Percentiles rank a stretch among this genome's conserved stretches.
Evolutionary conservation across 1,139 yeast species (phyloP).

Genomic region (Candida pseudoviswanathii): DNA sequence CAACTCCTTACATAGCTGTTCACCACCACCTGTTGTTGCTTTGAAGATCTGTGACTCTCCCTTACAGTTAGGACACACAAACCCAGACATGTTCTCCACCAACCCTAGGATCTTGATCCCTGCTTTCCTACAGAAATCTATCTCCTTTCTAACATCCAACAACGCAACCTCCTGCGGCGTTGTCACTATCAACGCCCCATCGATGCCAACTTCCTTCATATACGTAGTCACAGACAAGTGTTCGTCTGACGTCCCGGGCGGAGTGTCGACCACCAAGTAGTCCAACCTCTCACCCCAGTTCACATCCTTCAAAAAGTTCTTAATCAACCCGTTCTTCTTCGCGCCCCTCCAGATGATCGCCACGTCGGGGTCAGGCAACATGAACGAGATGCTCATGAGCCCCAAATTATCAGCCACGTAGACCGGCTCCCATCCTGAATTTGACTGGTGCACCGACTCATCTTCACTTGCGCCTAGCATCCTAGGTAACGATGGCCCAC

Average conservation of each 20-base stretch:
- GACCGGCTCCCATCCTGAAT: constrained; percentile 95
- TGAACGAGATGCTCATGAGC: constrained; percentile 91
- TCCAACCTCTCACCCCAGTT: constrained; percentile 91
- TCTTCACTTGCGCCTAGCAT: constrained; percentile 87
- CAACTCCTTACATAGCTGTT: constrained; percentile 76
- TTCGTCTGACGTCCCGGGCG: constrained; percentile 98
- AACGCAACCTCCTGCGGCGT: constrained; percentile 98
- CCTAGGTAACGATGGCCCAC: constrained; percentile 95
- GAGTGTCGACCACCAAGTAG: constrained; percentile 90
- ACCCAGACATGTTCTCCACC: constrained; percentile 98
- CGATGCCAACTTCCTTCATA: constrained; percentile 87
- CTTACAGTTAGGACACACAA: constrained; percentile 93
- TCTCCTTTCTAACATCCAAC: constrained; percentile 92
- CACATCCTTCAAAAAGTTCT: constrained; percentile 92
- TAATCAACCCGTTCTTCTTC: constrained; percentile 89
- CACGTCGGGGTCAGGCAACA: constrained; percentile 91
- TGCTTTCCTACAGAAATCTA: constrained; percentile 92
- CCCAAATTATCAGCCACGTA: constrained; percentile 95
- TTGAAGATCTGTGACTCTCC: constrained; percentile 90
- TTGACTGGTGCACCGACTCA: constrained; percentile 85
- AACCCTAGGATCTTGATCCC: constrained; percentile 82
- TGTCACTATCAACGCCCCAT: constrained; percentile 93
- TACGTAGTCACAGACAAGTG: constrained; percentile 88
- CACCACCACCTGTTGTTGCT: constrained; percentile 97
- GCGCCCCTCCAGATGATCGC: constrained; percentile 98